A percentile compares a stretch with the other conserved stretches of the same genome.
Evolutionary conservation across 495 filamentous ascomycete species (phyloP).

Genomic region (Talaromyces adpressus): DNA sequence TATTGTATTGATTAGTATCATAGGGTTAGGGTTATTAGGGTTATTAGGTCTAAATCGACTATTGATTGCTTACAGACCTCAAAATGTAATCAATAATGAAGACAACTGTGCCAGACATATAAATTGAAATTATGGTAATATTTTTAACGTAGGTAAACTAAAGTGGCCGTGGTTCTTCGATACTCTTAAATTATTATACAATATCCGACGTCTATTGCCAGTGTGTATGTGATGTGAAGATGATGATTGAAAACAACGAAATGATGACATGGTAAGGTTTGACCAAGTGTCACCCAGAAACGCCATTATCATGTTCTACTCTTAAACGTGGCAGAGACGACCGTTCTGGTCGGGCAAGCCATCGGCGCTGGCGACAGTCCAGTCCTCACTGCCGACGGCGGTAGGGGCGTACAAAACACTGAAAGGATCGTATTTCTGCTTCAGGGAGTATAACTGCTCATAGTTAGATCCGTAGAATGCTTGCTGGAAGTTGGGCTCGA

Average conservation of each 20-base stretch:
- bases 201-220: background rate
- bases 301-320: background rate
- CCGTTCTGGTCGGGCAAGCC: constrained; percentile 29
- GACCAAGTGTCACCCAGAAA: background rate
- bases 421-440: constrained; percentile 48
- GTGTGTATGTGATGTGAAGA: background rate
- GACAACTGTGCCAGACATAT: background rate
- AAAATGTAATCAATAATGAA: background rate
- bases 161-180: background rate
- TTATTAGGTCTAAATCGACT: too few species aligned
- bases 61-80: background rate
- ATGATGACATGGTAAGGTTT: background rate
- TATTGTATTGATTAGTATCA: background rate
- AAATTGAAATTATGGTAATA: background rate
- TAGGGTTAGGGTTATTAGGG: background rate
- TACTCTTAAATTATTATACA: background rate
- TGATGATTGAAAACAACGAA: background rate
- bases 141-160: background rate
- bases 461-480: constrained; percentile 58
- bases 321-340: constrained; percentile 23
- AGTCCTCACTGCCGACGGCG: constrained; percentile 47
- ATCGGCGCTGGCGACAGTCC: constrained; percentile 19
- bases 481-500: constrained; percentile 56
- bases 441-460: constrained; percentile 37
- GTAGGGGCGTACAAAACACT: constrained; percentile 48